Conservation (phyloP, 768 basidiomycete genomes). For the Termitomyces titanicus region DNA sequence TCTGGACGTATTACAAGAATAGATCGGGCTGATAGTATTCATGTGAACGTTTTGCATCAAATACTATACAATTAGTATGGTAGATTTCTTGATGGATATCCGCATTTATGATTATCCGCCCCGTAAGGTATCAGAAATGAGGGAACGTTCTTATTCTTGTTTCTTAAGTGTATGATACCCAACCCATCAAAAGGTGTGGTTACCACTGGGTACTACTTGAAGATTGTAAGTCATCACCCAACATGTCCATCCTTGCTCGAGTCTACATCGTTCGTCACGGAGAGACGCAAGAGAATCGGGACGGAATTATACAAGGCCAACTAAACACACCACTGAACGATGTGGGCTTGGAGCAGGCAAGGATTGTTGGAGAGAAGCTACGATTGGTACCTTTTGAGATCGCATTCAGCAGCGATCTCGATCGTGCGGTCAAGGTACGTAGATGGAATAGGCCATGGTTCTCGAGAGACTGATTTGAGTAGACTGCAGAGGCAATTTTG, state of each 20-base stretch:
- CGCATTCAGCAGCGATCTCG: constrained; percentile 72
- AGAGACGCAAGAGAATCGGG: constrained; percentile 68
- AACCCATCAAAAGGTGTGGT: neutral
- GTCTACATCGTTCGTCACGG: constrained; percentile 75
- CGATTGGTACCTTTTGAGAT: constrained; percentile 49
- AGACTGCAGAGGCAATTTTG: constrained; percentile 71
- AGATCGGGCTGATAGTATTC: neutral
- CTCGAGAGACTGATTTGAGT: constrained; percentile 3
- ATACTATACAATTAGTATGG: neutral
- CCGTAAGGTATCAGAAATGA: too few relatives aligned
- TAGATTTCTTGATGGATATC: neutral
- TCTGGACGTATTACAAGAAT: neutral
- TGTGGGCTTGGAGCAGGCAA: constrained; percentile 56
- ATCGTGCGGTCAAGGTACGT: constrained; percentile 60
- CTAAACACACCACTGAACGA: constrained; percentile 65
- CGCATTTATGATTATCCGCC: too few relatives aligned
- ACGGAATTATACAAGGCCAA: constrained; percentile 71
- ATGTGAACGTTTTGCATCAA: neutral
- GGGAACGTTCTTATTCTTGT: too few relatives aligned
- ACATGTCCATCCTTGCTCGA: constrained; percentile 31
- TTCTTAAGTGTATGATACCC: too few relatives aligned
- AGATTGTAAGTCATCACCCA: constrained; percentile 5
- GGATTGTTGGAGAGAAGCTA: constrained; percentile 49
- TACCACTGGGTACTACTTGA: too few relatives aligned
- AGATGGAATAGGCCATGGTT: neutral